Evolutionary conservation across 176 grass and related monocot species (phyloP).

Genomic region (Hordeum marinum): DNA sequence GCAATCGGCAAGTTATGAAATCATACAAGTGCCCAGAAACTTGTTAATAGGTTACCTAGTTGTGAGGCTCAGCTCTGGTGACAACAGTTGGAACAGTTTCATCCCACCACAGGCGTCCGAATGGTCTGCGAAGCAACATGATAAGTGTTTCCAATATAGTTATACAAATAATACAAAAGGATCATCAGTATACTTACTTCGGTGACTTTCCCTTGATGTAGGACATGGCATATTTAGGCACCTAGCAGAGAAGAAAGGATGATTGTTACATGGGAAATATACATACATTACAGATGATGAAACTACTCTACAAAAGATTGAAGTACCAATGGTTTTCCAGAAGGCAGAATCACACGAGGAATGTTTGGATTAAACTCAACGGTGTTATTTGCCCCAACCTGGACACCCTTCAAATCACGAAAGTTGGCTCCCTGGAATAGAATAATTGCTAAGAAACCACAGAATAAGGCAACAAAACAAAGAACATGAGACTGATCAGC

Average conservation of each 20-base stretch:
- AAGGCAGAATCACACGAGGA: conserved; percentile 32
- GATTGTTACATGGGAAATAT: not conserved
- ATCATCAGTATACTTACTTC: conserved; percentile 35
- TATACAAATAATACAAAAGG: not conserved
- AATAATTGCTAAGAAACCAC: not conserved
- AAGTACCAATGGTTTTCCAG: conserved; percentile 60
- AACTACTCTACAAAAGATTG: not conserved
- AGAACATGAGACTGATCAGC: not conserved
- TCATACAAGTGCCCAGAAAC: not conserved
- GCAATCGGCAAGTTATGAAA: not conserved
- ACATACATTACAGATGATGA: not conserved
- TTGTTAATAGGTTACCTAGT: conserved; percentile 35
- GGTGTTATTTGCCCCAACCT: conserved; percentile 47
- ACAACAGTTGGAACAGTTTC: conserved; percentile 68
- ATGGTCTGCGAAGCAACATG: conserved; percentile 26
- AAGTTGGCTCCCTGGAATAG: conserved; percentile 56
- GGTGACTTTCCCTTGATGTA: conserved; percentile 50
- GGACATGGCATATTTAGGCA: conserved; percentile 62
- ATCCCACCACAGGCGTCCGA: conserved; percentile 71
- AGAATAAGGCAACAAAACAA: not conserved
- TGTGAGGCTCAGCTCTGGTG: conserved; percentile 64
- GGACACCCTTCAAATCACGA: conserved; percentile 49
- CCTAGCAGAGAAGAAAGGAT: conserved; percentile 22
- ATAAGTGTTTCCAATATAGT: not conserved
- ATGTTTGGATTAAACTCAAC: conserved; percentile 38